Evolutionary conservation across 2,329 filamentous ascomycete genomes (phyloP), one percentile per base, ranked within the genome.

Genomic region (Grosmannia serpens): DNA sequence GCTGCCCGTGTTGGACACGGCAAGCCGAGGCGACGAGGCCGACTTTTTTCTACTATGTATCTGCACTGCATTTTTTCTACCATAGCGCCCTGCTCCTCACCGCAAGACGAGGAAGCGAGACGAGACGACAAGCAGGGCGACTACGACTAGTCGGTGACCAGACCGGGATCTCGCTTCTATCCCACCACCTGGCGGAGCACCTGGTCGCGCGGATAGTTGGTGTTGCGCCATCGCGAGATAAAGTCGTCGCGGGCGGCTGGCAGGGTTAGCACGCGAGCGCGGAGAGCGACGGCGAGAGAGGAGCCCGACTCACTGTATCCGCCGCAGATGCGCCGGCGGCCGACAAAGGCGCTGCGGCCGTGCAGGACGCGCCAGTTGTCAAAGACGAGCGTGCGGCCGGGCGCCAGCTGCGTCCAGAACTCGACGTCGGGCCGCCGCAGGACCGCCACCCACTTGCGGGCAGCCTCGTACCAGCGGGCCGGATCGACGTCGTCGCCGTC

Each of bases 331-430:
- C 91, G 84, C 64, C 94, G 79, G 67, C 87, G 84, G 1, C 94
- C 94, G 7, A 85, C 87, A 67, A 97, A 99, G 0, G 82, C 82
- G 56, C 85, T 85, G 65, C 94, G 79, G 1, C 92, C 94, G 71
- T 99, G 94, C 65, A 97, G 74, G 38, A 96, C 87, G 60, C 94
- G 82, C 91, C 92, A 96, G 68, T 99, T 97, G 69, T 99, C 89
- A 70, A 99, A 96, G 53, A 97, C 88, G 59, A 96, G 67, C 7
- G 90, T 80, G 56, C 77, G 83, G 2, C 94, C 94, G 0, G 94
- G 92, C 66, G 80, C 73, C 58, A 99, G 75, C 71, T 95, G 87
- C 63, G 87, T 85, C 86, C 88, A 88, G 67, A 88, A 91, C 70
- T 94, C 82, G 63, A 83, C 81, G 57, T 82, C 75, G 57, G 77